These are phyloP conservation scores for Rutstroemia sp. DNA, from an alignment of 2,329 filamentous ascomycete species.

Conservation along the genomic window DNA sequence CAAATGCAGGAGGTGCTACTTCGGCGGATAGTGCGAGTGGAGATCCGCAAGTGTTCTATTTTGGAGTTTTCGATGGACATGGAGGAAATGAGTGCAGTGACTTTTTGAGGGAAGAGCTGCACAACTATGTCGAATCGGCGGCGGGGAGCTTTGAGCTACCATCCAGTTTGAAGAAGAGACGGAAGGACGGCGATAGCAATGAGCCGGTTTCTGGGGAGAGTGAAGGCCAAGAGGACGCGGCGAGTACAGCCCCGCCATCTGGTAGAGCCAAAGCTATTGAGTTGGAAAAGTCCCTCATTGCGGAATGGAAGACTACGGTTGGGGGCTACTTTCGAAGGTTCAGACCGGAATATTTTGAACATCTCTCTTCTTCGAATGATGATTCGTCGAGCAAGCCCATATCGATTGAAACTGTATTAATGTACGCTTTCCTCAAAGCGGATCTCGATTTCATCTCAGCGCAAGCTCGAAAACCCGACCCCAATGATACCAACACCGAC, in stretches of 20 bases:
- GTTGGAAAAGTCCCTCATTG: slow-evolving; percentile 64
- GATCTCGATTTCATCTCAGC: slow-evolving; percentile 92
- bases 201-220: slow-evolving; percentile 41
- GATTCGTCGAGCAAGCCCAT: slow-evolving; percentile 33
- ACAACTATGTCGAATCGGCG: slow-evolving; percentile 81
- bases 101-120: slow-evolving; percentile 77
- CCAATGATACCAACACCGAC: slow-evolving; percentile 64
- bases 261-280: slow-evolving; percentile 54
- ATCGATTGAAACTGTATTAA: slow-evolving; percentile 69
- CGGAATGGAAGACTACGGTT: slow-evolving; percentile 73
- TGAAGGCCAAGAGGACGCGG: slow-evolving; percentile 41
- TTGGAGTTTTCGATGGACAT: slow-evolving; percentile 93
- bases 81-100: slow-evolving; percentile 83
- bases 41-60: slow-evolving; percentile 96
- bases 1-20: slow-evolving; percentile 41
- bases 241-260: slow-evolving; percentile 29
- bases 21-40: slow-evolving; percentile 71
- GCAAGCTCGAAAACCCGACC: slow-evolving; percentile 74
- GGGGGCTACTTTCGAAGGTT: slow-evolving; percentile 95
- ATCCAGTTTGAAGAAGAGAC: slow-evolving; percentile 57
- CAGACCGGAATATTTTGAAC: slow-evolving; percentile 66
- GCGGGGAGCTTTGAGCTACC: slow-evolving; percentile 68
- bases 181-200: slow-evolving; percentile 44
- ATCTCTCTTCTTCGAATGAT: slow-evolving; percentile 29
- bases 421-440: slow-evolving; percentile 87